Evolutionary conservation across 2,329 filamentous ascomycete genomes (phyloP).

Genomic region (Cladophialophora carrionii): DNA sequence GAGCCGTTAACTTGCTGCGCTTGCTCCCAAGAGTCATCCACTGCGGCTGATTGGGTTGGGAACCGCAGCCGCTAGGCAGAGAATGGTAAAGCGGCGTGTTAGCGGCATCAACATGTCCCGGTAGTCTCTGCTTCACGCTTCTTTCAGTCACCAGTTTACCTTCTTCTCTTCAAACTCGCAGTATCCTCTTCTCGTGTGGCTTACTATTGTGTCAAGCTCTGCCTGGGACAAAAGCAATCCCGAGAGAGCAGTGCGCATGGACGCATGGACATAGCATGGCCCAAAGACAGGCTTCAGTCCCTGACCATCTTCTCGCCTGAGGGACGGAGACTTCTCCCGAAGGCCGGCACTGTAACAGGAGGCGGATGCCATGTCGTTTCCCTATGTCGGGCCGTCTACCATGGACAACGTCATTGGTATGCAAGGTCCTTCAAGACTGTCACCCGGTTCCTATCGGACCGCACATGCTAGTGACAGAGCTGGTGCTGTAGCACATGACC

Average conservation of each 20-base stretch:
- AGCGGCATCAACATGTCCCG: slow-evolving; percentile 2
- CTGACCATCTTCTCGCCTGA: neutral
- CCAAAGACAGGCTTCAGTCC: neutral
- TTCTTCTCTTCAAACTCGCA: neutral
- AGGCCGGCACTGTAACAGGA: neutral
- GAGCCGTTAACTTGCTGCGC: neutral
- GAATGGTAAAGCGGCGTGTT: slow-evolving; percentile 8
- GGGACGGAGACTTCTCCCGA: neutral
- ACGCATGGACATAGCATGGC: neutral
- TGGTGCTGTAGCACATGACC: neutral
- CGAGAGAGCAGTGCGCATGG: neutral
- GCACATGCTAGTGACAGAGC: slow-evolving; percentile 12
- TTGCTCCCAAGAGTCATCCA: neutral
- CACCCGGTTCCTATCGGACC: neutral
- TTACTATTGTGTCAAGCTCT: neutral
- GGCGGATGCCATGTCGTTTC: neutral
- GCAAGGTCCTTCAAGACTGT: neutral
- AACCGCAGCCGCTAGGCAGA: slow-evolving; percentile 5
- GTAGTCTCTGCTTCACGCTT: neutral
- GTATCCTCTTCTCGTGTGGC: neutral
- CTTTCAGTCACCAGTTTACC: neutral
- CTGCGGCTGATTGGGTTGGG: slow-evolving; percentile 6
- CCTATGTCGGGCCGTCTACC: neutral
- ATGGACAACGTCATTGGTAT: neutral
- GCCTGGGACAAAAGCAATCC: neutral